Conservation (phyloP, 257 asterid genomes). For the Cinchona pubescens region DNA sequence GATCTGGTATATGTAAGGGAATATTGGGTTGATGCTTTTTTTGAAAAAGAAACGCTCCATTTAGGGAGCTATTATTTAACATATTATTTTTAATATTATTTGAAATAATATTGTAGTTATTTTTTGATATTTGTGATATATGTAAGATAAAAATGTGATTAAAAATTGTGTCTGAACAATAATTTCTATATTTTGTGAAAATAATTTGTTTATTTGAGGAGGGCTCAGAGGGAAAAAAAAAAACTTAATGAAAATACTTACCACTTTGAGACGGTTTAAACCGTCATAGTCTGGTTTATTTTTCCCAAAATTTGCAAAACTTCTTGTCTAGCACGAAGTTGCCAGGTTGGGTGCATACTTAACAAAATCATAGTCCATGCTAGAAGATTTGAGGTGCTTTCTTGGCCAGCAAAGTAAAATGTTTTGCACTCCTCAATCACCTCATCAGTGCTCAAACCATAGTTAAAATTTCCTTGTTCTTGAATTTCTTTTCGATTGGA, state of each 20-base stretch:
- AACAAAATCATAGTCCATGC: conserved; percentile 50
- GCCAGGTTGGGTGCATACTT: conserved; percentile 49
- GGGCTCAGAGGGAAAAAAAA: no score
- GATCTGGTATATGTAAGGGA: no score
- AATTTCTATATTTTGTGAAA: no score
- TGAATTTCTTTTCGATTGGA: conserved; percentile 36
- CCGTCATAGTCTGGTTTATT: conserved; percentile 39
- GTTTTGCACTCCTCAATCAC: conserved; percentile 57
- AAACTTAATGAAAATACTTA: no score
- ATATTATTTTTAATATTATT: no score
- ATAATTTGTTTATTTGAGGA: no score
- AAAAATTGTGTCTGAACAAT: no score
- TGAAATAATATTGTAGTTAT: no score
- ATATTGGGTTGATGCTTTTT: no score
- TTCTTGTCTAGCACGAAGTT: conserved; percentile 50
- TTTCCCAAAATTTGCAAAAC: conserved; percentile 33
- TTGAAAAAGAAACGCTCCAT: not conserved
- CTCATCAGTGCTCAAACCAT: conserved; percentile 49
- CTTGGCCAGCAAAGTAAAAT: conserved; percentile 57
- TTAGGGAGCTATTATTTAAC: no score
- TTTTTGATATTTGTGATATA: no score
- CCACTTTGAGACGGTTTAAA: conserved; percentile 49
- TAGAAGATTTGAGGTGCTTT: conserved; percentile 40
- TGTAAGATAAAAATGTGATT: no score
- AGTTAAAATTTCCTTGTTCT: conserved; percentile 32